These are phyloP conservation scores for Coccinonectria pachysandricola DNA, from an alignment of 2,329 filamentous ascomycete genomes.

Conservation along the genomic window DNA sequence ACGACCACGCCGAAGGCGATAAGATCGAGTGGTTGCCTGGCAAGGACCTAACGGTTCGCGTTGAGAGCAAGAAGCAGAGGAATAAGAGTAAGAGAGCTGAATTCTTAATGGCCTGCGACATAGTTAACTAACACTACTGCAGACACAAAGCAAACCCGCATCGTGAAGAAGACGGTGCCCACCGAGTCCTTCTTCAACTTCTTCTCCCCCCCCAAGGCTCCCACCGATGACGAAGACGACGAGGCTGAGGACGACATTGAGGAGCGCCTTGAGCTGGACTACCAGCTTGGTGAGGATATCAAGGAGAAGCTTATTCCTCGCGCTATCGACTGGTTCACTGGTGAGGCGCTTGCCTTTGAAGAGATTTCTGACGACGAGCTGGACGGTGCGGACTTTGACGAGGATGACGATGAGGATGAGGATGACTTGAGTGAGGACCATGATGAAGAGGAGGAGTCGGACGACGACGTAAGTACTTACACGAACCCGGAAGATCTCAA, in stretches of 20 bases:
- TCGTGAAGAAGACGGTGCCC: constrained; percentile 98
- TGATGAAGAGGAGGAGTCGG: constrained; percentile 71
- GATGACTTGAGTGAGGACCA: constrained; percentile 76
- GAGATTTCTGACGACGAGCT: constrained; percentile 77
- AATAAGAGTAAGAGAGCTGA: constrained; percentile 74
- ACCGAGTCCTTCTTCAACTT: constrained; percentile 99
- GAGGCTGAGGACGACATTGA: constrained; percentile 85
- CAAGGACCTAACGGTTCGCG: constrained; percentile 84
- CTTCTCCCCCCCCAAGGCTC: constrained; percentile 90
- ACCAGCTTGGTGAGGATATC: constrained; percentile 97
- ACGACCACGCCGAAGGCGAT: constrained; percentile 95
- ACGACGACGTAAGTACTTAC: constrained; percentile 55
- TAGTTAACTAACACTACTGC: constrained; percentile 10
- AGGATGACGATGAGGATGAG: constrained; percentile 89
- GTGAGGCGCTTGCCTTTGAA: constrained; percentile 93
- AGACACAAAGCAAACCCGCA: constrained; percentile 98
- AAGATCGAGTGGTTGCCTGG: constrained; percentile 95
- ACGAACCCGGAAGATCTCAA: no score
- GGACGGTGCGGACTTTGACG: constrained; percentile 73
- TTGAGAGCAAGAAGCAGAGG: constrained; percentile 99
- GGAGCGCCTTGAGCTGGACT: constrained; percentile 94
- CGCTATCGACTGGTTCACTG: constrained; percentile 98
- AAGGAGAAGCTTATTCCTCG: constrained; percentile 99
- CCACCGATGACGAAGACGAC: constrained; percentile 58
- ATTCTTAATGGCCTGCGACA: background rate